Evolutionary conservation across 1,284 basidiomycete genomes (phyloP).

Genomic region (Rhodotorula glutinis): DNA sequence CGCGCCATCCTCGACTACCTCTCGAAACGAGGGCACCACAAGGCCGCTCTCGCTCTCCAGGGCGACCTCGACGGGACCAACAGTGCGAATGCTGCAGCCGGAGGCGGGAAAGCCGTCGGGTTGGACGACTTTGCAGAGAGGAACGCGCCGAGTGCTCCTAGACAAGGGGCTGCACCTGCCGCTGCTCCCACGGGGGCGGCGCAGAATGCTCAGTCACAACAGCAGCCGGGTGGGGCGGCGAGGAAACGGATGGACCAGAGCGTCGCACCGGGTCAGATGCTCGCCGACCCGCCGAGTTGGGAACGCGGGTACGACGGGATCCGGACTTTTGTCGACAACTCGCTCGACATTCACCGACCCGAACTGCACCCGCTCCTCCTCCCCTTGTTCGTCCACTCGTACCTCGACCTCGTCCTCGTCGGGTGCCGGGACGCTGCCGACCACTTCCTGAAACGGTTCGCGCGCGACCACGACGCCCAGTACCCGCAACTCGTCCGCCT

Average conservation of each 20-base stretch:
- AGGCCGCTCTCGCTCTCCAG: conserved; percentile 69
- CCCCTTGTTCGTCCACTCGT: conserved; percentile 96
- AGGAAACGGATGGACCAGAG: conserved; percentile 26
- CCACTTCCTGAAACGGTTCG: conserved; percentile 37
- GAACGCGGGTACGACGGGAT: conserved; percentile 55
- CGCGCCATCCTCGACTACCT: conserved; percentile 70
- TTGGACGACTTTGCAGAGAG: conserved; percentile 43
- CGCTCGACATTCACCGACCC: conserved; percentile 54
- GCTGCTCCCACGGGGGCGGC: background rate
- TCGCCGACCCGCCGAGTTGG: conserved; percentile 38
- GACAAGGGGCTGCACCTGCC: background rate
- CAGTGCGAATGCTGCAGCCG: conserved; percentile 54
- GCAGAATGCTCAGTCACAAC: no score
- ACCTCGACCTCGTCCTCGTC: conserved; percentile 86
- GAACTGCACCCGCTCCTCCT: conserved; percentile 90
- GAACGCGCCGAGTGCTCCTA: conserved; percentile 35
- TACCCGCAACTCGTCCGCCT: conserved; percentile 74
- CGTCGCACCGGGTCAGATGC: conserved; percentile 34
- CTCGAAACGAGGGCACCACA: conserved; percentile 70
- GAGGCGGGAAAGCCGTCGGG: conserved; percentile 60
- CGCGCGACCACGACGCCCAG: conserved; percentile 44
- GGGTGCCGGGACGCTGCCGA: conserved; percentile 74
- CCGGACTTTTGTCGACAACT: conserved; percentile 54
- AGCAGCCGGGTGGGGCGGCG: no score
- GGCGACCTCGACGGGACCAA: conserved; percentile 58